These are phyloP conservation scores for Karstenula rhodostoma DNA, from an alignment of 2,329 filamentous ascomycete genomes.

Conservation along the genomic window DNA sequence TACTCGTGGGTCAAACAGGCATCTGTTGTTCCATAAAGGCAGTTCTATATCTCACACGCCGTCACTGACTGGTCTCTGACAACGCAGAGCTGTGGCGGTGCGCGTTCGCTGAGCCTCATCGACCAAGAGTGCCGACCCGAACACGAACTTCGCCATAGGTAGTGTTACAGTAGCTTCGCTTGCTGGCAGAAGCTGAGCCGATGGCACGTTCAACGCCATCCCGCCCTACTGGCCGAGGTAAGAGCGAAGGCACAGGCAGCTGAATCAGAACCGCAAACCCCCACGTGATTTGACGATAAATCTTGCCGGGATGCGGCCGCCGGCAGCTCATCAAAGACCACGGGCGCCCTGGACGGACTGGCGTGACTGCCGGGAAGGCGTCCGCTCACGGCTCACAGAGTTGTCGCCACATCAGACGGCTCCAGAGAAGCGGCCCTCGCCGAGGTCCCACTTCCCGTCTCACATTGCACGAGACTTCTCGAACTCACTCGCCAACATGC, in stretches of 20 bases:
- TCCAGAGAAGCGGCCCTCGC: conserved; percentile 42
- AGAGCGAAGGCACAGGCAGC: neutral
- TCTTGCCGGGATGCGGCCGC: conserved; percentile 9
- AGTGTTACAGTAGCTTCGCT: conserved; percentile 10
- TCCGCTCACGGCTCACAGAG: conserved; percentile 11
- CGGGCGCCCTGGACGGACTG: conserved; percentile 17
- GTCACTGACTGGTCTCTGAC: conserved; percentile 10
- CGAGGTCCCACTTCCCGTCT: conserved; percentile 44
- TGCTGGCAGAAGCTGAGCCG: neutral
- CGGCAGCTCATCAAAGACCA: conserved; percentile 10
- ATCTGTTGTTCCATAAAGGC: conserved; percentile 15
- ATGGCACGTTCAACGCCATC: neutral
- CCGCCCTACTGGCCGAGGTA: conserved; percentile 2
- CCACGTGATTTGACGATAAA: conserved; percentile 9
- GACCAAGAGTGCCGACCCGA: conserved; percentile 14
- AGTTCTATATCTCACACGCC: neutral
- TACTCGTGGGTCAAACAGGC: neutral
- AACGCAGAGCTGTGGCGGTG: conserved; percentile 32
- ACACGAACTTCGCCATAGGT: conserved; percentile 17
- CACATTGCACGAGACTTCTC: conserved; percentile 37
- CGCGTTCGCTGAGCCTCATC: conserved; percentile 25
- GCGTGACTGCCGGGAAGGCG: conserved; percentile 23
- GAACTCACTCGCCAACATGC: conserved; percentile 17
- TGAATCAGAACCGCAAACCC: neutral
- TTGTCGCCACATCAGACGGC: conserved; percentile 31